A percentile compares a stretch with the other conserved stretches of the same genome.
Conservation (phyloP, 2,329 filamentous ascomycete species). For the Fonsecaea erecta region DNA sequence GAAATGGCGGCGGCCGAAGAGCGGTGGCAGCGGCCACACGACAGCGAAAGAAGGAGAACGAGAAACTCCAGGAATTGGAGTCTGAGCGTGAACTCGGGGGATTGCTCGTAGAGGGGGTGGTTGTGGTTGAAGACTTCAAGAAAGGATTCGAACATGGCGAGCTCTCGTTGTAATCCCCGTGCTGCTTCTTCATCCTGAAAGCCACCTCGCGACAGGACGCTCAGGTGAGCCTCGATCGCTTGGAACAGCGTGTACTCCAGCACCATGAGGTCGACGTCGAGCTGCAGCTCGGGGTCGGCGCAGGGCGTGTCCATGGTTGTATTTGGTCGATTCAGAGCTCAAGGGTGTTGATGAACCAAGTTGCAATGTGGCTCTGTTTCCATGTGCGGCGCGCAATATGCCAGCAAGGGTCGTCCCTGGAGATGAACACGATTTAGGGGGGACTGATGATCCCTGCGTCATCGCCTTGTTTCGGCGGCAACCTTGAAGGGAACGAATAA, state of each 20-base stretch:
- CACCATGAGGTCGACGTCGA: constrained; percentile 38
- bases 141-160: constrained; percentile 27
- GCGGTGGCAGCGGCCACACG: no score
- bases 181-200: neutral
- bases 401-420: neutral
- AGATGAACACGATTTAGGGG: neutral
- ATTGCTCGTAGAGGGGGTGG: constrained; percentile 21
- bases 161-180: neutral
- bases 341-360: neutral
- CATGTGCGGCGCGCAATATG: neutral
- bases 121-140: constrained; percentile 28
- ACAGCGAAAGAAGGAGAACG: constrained; percentile 24
- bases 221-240: constrained; percentile 29
- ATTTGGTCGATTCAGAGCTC: neutral
- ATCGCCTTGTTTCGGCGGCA: neutral
- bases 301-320: constrained; percentile 33
- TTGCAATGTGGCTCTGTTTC: no score
- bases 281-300: constrained; percentile 33
- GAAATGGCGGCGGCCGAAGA: no score
- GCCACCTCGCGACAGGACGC: neutral
- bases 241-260: constrained; percentile 38
- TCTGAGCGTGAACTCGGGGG: constrained; percentile 14
- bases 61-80: constrained; percentile 32
- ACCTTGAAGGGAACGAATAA: neutral
- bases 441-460: constrained; percentile 1